A percentile compares a stretch with the other conserved stretches of the same genome.
Evolutionary conservation across 257 asterid species (phyloP).

Genomic region (Solanum chaucha): DNA sequence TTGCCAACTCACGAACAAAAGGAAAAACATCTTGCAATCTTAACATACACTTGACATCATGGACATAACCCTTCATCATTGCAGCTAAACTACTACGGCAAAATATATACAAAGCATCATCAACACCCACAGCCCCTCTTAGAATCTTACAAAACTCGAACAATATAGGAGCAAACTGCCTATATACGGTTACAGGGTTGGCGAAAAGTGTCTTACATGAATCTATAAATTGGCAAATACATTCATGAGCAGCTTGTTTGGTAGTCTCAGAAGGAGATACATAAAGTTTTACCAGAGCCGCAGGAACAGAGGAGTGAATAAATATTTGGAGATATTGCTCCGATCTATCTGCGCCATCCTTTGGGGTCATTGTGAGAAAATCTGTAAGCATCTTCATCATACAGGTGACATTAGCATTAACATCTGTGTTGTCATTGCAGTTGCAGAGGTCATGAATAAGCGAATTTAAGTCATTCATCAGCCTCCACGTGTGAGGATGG

Average conservation of each 20-base stretch:
- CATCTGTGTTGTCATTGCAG: constrained; percentile 1
- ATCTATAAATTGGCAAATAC: constrained; percentile 40
- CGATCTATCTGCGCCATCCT: constrained; percentile 13
- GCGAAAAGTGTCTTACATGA: constrained; percentile 23
- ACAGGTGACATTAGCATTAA: background rate
- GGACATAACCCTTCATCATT: background rate
- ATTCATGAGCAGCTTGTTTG: constrained; percentile 34
- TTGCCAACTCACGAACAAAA: constrained; percentile 51
- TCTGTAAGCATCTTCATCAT: background rate
- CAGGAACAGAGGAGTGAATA: constrained; percentile 39
- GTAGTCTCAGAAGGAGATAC: constrained; percentile 32
- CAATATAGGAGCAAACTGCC: constrained; percentile 16
- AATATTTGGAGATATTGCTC: constrained; percentile 46
- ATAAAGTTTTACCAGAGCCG: constrained; percentile 64
- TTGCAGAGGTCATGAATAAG: constrained; percentile 25
- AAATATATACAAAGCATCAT: constrained; percentile 21
- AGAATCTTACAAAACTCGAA: background rate
- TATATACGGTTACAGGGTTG: background rate
- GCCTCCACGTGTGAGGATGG: constrained; percentile 73
- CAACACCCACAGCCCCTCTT: background rate
- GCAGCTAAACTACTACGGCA: constrained; percentile 34
- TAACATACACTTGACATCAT: constrained; percentile 8
- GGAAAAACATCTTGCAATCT: constrained; percentile 46
- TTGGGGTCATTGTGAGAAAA: background rate
- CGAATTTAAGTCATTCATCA: constrained; percentile 39